These are phyloP conservation scores for Citrus hindsii DNA, from an alignment of 345 rosid genomes.

Conservation along the genomic window DNA sequence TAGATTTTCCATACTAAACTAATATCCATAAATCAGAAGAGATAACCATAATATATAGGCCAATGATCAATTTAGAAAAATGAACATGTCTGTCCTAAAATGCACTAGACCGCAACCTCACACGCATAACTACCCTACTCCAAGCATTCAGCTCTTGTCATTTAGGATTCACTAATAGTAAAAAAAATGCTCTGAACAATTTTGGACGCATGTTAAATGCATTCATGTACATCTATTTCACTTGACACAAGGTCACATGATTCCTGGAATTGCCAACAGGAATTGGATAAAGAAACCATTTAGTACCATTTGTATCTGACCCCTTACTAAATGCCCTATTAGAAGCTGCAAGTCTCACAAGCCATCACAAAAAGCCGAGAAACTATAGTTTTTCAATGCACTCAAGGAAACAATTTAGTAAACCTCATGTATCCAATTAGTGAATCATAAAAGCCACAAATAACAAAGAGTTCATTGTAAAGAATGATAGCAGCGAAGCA, in stretches of 20 bases:
- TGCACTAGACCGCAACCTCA: background rate
- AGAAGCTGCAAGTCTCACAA: background rate
- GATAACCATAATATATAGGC: background rate
- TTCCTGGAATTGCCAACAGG: background rate
- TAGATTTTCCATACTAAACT: background rate
- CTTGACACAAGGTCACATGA: background rate
- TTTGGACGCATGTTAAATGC: too few species aligned
- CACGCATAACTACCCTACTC: background rate
- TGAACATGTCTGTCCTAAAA: background rate
- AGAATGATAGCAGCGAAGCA: background rate
- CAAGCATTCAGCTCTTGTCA: background rate
- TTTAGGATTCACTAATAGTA: too few species aligned
- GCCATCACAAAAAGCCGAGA: background rate
- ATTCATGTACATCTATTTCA: too few species aligned
- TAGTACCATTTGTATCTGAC: background rate
- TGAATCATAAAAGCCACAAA: background rate
- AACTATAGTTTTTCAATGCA: background rate
- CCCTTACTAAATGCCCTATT: background rate
- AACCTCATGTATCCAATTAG: background rate
- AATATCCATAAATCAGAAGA: background rate
- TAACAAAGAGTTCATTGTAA: background rate
- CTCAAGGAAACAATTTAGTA: background rate
- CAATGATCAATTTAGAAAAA: background rate
- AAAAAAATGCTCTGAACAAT: too few species aligned
- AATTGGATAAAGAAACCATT: background rate